Evolutionary conservation across 768 basidiomycete genomes (phyloP), one percentile per base, ranked within the genome.

Genomic region (Lactarius sp.): DNA sequence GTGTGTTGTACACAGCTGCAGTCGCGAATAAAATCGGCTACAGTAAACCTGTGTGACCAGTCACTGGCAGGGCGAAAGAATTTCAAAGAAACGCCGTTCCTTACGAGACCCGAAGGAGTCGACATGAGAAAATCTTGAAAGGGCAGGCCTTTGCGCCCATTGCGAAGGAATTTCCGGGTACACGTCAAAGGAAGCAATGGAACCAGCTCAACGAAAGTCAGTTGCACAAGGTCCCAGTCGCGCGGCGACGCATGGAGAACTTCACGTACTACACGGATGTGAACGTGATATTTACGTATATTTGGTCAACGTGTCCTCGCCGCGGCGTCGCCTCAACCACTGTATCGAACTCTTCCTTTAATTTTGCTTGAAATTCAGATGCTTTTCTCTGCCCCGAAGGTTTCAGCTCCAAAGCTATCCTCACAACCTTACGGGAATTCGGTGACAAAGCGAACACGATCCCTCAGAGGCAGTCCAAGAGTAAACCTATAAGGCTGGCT

Each of bases 391-490:
- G 53, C 42, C 41, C 59, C 63, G 9, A 54, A 64, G 12, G 54
- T 16, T 56, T 64, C 59, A n/a, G 33, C 42, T 64, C 63, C 41
- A 64, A 60, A 33, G 39, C 49, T 9, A 52, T 64, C 41, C 49
- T 52, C 34, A 60, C 59, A 13, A 56, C 59, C 5, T 39, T 64
- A 46, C 59, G 63, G 22, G 63, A 59, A n/a, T 60, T 64, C 41
- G 59, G 63, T 13, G 63, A 64, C 42, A 64, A 60, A 41, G 60
- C 63, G 33, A 64, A 64, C 27, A 53, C 41, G 27, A 31, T 64
- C 39, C 41, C 59, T 51, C 18, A 51, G 53, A 64, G 59, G 34
- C 59, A 22, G 6, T 39, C 54, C 41, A 49, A 18, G 34, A 60
- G 39, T 46, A 60, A 51, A n/a, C 27, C 41, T 33, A 20, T n/a